A percentile compares a stretch with the other conserved stretches of the same genome.
phyloP scores from a whole-genome alignment of 2,329 filamentous ascomycete genomes.

The Fusarium sp. region DNA sequence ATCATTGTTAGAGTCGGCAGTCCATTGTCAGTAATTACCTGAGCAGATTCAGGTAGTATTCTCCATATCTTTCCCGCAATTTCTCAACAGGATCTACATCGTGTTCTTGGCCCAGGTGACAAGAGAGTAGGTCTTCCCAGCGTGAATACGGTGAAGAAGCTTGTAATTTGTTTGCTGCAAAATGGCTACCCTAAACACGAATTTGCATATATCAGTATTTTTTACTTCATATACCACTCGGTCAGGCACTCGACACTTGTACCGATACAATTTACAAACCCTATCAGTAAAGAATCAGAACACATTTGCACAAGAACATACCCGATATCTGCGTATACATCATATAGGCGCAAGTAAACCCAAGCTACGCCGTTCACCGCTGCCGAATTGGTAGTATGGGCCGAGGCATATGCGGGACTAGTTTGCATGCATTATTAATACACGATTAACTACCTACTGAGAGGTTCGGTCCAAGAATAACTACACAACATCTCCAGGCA shows the following conservation, averaged over 20 bases:
- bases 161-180: too few relatives aligned
- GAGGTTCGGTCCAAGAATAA: neutral
- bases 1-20: neutral
- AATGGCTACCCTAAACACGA: neutral
- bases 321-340: neutral
- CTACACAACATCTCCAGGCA: neutral
- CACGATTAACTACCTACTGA: neutral
- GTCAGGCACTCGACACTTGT: neutral
- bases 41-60: neutral
- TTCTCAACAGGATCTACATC: neutral
- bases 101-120: neutral
- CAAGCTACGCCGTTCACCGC: neutral
- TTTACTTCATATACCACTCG: neutral
- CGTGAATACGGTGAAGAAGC: neutral
- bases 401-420: constrained; percentile 19
- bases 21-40: neutral
- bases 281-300: too few relatives aligned
- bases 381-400: neutral
- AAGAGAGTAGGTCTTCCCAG: neutral
- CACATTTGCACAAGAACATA: neutral
- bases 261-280: neutral
- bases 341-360: neutral
- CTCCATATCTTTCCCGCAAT: neutral
- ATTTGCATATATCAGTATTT: too few relatives aligned
- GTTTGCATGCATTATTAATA: neutral